Evolutionary conservation across 1,284 basidiomycete species (phyloP).

Genomic region (Puccinia hordei): DNA sequence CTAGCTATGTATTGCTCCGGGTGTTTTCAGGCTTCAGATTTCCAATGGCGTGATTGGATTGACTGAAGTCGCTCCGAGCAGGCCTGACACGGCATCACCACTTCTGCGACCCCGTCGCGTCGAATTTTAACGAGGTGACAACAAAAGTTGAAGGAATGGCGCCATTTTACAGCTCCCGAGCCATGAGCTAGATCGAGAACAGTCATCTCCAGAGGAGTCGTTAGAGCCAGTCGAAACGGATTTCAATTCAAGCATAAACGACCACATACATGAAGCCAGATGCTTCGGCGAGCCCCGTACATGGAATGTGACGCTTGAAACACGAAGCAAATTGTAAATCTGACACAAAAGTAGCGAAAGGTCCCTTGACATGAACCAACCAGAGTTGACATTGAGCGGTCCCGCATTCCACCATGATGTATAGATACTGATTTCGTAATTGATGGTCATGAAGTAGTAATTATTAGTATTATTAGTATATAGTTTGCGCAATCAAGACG

Average conservation of each 20-base stretch:
- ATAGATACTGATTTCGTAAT: not conserved
- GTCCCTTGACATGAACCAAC: not conserved
- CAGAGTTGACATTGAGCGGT: not conserved
- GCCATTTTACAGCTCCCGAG: constrained; percentile 33
- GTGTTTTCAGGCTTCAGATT: constrained; percentile 4
- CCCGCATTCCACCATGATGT: not conserved
- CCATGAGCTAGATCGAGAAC: not conserved
- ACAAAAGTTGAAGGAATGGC: constrained; percentile 19
- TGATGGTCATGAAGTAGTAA: not conserved
- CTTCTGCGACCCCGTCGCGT: constrained; percentile 18
- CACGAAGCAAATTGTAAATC: not conserved
- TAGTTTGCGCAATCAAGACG: too few relatives aligned
- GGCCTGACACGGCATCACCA: not conserved
- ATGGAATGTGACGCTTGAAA: not conserved
- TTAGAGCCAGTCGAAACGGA: constrained; percentile 10
- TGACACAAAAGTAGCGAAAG: not conserved
- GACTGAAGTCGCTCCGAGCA: constrained; percentile 1
- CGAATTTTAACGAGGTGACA: constrained; percentile 12
- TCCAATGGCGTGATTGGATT: constrained; percentile 32
- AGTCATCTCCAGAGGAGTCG: not conserved
- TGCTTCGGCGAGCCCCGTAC: not conserved
- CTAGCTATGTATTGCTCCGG: not conserved
- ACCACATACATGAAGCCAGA: not conserved
- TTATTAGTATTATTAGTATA: not conserved
- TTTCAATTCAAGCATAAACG: not conserved